A percentile compares a stretch with the other conserved stretches of the same genome.
phyloP scores from a whole-genome alignment of 1,284 basidiomycete species.

The Lentinula novae-zelandiae region DNA sequence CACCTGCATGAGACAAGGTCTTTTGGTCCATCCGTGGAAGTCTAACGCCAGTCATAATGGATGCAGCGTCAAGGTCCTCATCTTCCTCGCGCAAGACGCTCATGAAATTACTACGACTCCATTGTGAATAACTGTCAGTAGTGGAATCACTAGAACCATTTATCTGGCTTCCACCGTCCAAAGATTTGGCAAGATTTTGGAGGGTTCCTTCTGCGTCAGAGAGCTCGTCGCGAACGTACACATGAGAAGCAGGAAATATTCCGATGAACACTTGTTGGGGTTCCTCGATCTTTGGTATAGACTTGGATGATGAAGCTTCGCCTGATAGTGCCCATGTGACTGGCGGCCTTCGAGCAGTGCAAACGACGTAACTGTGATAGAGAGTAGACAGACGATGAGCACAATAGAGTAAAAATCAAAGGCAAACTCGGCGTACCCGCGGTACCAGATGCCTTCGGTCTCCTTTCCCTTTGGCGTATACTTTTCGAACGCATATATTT shows the following conservation, averaged over 20 bases:
- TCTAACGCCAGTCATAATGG: constrained; percentile 42
- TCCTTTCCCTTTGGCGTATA: constrained; percentile 73
- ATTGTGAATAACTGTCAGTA: constrained; percentile 26
- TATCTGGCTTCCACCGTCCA: constrained; percentile 25
- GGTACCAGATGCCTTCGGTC: constrained; percentile 80
- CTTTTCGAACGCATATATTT: constrained; percentile 94
- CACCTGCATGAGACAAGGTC: constrained; percentile 62
- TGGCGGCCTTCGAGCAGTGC: constrained; percentile 68
- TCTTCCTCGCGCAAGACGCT: constrained; percentile 75
- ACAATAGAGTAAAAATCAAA: constrained; percentile 5
- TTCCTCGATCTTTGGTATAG: constrained; percentile 62
- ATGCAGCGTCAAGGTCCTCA: constrained; percentile 28
- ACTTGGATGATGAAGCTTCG: constrained; percentile 50
- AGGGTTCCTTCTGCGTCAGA: constrained; percentile 87
- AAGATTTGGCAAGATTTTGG: constrained; percentile 54
- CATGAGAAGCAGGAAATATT: constrained; percentile 91
- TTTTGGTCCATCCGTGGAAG: constrained; percentile 72
- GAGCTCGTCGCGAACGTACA: constrained; percentile 85
- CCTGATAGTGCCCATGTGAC: constrained; percentile 58
- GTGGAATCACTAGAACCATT: constrained; percentile 32
- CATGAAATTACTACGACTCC: constrained; percentile 48
- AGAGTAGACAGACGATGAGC: constrained; percentile 10
- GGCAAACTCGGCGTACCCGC: constrained; percentile 62
- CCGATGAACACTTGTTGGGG: constrained; percentile 90
- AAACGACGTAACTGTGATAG: constrained; percentile 77